Conservation (phyloP, 2,329 filamentous ascomycete genomes). For the Diaporthe batatas region DNA sequence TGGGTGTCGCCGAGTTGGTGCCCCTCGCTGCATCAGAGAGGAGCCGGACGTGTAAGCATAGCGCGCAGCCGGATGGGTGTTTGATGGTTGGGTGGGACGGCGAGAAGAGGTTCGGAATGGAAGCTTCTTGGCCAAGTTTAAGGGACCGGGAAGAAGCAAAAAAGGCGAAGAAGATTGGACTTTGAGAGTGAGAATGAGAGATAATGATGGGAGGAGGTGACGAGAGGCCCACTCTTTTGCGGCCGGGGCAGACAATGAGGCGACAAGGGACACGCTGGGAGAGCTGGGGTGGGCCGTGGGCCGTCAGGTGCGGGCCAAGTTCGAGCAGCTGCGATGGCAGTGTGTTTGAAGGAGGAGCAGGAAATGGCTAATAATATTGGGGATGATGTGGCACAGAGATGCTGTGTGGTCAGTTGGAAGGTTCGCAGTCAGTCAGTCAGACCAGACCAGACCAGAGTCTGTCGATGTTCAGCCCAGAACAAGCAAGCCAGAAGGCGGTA, state of each 20-base stretch:
- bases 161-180: neutral
- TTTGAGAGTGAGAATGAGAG: neutral
- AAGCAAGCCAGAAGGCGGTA: neutral
- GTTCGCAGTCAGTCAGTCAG: no score
- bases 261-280: neutral
- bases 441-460: neutral
- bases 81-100: neutral
- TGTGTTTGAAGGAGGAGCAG: constrained; percentile 29
- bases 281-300: no score
- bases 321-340: constrained; percentile 2
- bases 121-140: constrained; percentile 1
- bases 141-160: neutral
- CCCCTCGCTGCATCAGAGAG: constrained; percentile 13
- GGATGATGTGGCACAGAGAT: neutral
- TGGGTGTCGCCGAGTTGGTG: constrained; percentile 16
- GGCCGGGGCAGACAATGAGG: constrained; percentile 8
- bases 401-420: neutral
- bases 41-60: constrained; percentile 13
- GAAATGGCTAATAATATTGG: constrained; percentile 4
- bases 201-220: neutral
- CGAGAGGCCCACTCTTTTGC: constrained; percentile 29
- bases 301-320: neutral
- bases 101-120: constrained; percentile 1
- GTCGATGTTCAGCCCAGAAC: neutral
- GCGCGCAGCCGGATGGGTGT: neutral